Evolutionary conservation across 2,329 filamentous ascomycete species (phyloP), one percentile per base, ranked within the genome.

Genomic region (Alternaria solani): DNA sequence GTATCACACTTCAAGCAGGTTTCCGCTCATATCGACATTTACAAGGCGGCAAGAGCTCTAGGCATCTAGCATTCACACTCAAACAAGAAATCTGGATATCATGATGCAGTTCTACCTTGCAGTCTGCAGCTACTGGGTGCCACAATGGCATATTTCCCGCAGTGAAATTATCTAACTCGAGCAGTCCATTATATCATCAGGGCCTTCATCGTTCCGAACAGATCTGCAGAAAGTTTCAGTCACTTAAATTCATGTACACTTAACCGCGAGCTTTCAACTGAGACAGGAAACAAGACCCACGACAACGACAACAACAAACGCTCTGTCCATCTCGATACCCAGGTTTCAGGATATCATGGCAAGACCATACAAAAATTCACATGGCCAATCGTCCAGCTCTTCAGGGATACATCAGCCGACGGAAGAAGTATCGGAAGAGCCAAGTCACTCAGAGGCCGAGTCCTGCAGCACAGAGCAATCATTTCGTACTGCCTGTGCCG

Each of bases 1-100:
- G 14, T 1, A 1, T 7, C 39, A 11, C 9, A 2, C 9, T 2
- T 0, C 8, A 0, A 20, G 4, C 8, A 14, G 5, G 4, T 23
- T 18, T 2, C 0, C 1, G 11, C 39, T 23, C 0, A 23, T 23
- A 1, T 12, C 11, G 18, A 23, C 11, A 23, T 11, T 14, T 23
- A 18, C 20, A 11, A 42, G 18, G 18, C 18, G 39, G 23, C 23
- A 25, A 43, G 41, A 43, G 23, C 23, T n/a, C n/a, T 14, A 48
- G 2, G 23, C n/a, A 16, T n/a, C 18, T 2, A 16, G 23, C 44
- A 34, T 12, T 34, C 18, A 9, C 30, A 12, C 16, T 23, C 11
- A 34, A 47, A 32, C 23, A 18, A 48, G 4, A 48, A 1, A 18
- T 7, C 18, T 2, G 14, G 28, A 14, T 14, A 32, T 26, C 1